These are phyloP conservation scores for Pythium volutum DNA, from an alignment of 352 stramenopile species.

Conservation along the genomic window DNA sequence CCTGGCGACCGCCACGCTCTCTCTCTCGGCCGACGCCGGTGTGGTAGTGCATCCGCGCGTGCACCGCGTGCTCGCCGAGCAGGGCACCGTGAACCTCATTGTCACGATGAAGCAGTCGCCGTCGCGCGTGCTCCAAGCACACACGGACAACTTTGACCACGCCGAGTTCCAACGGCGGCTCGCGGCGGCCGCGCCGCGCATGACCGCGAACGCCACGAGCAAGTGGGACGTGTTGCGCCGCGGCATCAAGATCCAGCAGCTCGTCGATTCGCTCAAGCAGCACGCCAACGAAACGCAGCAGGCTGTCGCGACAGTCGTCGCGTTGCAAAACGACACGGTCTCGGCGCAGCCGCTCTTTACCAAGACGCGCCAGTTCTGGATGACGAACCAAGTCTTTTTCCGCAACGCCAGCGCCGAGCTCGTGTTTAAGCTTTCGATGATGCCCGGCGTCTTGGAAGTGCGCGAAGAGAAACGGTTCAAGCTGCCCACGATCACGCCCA, in stretches of 20 bases:
- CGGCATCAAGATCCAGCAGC: slow-evolving; percentile 23
- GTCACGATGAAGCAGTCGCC: slow-evolving; percentile 25
- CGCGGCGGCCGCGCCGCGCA: neutral
- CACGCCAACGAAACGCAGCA: slow-evolving; percentile 17
- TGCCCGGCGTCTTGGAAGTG: slow-evolving; percentile 14
- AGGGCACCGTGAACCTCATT: slow-evolving; percentile 34
- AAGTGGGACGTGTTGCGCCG: slow-evolving; percentile 22
- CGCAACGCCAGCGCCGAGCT: slow-evolving; percentile 14
- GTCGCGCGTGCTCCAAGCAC: slow-evolving; percentile 7
- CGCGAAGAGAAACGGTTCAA: slow-evolving; percentile 7
- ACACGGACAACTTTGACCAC: slow-evolving; percentile 2
- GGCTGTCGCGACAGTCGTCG: slow-evolving; percentile 9
- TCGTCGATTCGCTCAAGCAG: slow-evolving; percentile 21
- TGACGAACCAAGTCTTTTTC: slow-evolving; percentile 24
- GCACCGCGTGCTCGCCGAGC: slow-evolving; percentile 22
- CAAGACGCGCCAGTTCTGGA: slow-evolving; percentile 22
- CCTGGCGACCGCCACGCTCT: slow-evolving; percentile 3
- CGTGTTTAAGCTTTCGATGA: slow-evolving; percentile 16
- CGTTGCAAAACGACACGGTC: neutral
- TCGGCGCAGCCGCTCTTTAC: neutral
- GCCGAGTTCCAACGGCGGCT: neutral
- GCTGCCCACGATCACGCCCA: slow-evolving; percentile 2
- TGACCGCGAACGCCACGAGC: slow-evolving; percentile 13
- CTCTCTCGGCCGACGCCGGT: neutral
- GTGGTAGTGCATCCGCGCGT: slow-evolving; percentile 18